A percentile compares a stretch with the other conserved stretches of the same genome.
Conservation (phyloP, 2,329 filamentous ascomycete species). For the Phialophora tarda region DNA sequence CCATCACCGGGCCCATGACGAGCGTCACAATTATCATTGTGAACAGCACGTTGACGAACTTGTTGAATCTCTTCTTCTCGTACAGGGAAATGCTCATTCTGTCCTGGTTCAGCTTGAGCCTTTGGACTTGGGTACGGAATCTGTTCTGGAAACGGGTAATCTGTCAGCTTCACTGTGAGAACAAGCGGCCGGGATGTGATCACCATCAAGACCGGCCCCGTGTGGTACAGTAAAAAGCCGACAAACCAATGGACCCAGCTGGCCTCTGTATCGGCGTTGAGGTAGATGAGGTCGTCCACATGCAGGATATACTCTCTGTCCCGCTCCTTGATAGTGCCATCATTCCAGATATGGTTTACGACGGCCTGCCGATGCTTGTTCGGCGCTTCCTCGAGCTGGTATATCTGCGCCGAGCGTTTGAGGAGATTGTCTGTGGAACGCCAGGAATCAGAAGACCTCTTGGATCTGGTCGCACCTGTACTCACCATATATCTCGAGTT, state of each 20-base stretch:
- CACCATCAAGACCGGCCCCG: constrained; percentile 2
- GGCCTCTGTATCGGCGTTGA: constrained; percentile 20
- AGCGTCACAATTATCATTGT: constrained; percentile 18
- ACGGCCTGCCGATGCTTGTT: constrained; percentile 13
- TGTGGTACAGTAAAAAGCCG: constrained; percentile 5
- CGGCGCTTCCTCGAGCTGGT: constrained; percentile 17
- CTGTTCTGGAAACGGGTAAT: background rate
- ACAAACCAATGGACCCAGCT: constrained; percentile 23
- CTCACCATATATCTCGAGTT: constrained; percentile 25
- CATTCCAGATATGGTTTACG: constrained; percentile 25
- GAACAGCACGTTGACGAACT: constrained; percentile 24
- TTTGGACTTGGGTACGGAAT: constrained; percentile 15
- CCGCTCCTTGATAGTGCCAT: constrained; percentile 10
- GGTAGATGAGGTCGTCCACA: constrained; percentile 24
- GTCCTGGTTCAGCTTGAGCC: constrained; percentile 9
- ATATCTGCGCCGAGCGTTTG: constrained; percentile 12
- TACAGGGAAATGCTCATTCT: constrained; percentile 14
- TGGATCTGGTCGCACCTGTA: too few species aligned
- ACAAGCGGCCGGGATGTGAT: background rate
- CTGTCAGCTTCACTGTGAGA: background rate
- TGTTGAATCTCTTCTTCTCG: constrained; percentile 25
- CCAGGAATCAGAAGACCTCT: background rate
- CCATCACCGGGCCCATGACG: constrained; percentile 25
- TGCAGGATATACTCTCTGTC: constrained; percentile 29
- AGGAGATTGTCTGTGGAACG: constrained; percentile 23